Evolutionary conservation across 1,284 basidiomycete genomes (phyloP).

Genomic region (Porogramme epimiltina): DNA sequence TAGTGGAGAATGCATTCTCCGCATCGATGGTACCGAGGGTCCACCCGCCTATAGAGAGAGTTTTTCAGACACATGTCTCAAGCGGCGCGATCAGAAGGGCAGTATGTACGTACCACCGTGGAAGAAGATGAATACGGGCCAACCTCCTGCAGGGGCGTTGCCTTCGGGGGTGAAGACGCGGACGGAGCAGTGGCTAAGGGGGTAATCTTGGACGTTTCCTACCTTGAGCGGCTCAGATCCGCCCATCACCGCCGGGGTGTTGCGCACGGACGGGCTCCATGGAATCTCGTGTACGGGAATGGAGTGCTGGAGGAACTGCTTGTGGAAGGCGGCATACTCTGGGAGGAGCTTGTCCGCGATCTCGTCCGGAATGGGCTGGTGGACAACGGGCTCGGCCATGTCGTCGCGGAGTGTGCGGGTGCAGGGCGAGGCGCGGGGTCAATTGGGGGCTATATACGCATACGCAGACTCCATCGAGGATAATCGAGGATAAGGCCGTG

Average conservation of each 20-base stretch:
- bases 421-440: neutral
- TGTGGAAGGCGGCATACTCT: constrained; percentile 66
- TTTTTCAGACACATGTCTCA: neutral
- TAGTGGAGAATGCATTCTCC: constrained; percentile 59
- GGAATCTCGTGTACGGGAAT: constrained; percentile 55
- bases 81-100: too few species aligned
- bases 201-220: constrained; percentile 51
- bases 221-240: constrained; percentile 55
- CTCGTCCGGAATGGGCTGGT: constrained; percentile 61
- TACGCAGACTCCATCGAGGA: too few species aligned
- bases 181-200: constrained; percentile 47
- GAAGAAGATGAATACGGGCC: constrained; percentile 64
- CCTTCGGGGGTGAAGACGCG: constrained; percentile 63
- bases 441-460: neutral
- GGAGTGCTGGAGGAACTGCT: constrained; percentile 44
- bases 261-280: constrained; percentile 60
- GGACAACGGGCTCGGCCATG: constrained; percentile 22
- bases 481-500: too few species aligned
- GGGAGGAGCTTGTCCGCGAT: constrained; percentile 58
- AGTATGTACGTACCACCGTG: constrained; percentile 50
- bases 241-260: constrained; percentile 55
- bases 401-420: neutral
- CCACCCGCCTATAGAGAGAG: constrained; percentile 58
- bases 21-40: constrained; percentile 63
- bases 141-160: constrained; percentile 47